Conservation (phyloP, 2,329 filamentous ascomycete genomes). For the Fusarium agapanthi region DNA sequence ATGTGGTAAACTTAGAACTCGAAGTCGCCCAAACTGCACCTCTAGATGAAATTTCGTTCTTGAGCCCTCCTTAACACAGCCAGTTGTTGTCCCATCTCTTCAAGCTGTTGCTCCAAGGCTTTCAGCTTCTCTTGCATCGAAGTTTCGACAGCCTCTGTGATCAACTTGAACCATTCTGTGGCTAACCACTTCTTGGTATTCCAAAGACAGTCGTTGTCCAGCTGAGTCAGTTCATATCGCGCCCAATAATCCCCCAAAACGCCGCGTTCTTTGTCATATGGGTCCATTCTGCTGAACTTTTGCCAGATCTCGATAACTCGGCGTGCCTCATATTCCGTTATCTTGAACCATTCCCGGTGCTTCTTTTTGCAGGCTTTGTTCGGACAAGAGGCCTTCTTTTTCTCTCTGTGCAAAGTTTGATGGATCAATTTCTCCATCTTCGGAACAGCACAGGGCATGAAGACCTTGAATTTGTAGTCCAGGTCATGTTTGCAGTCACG, state of each 20-base stretch:
- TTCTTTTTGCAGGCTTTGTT: fast-evolving
- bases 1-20: neutral
- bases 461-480: neutral
- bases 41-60: no score
- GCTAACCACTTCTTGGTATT: neutral
- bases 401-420: neutral
- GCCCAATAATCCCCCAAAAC: neutral
- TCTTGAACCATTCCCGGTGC: constrained; percentile 21
- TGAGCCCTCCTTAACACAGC: neutral
- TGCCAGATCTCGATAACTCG: neutral
- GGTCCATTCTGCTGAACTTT: neutral
- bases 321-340: neutral
- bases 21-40: neutral
- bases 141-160: neutral
- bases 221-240: neutral
- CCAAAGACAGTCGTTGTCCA: neutral
- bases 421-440: constrained; percentile 9
- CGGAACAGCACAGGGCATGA: neutral
- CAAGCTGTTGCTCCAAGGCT: no score
- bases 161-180: neutral
- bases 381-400: neutral
- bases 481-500: neutral
- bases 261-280: neutral
- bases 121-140: neutral
- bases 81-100: neutral